Evolutionary conservation across 305 asterid species (phyloP).

Genomic region (Rubia balearica): DNA sequence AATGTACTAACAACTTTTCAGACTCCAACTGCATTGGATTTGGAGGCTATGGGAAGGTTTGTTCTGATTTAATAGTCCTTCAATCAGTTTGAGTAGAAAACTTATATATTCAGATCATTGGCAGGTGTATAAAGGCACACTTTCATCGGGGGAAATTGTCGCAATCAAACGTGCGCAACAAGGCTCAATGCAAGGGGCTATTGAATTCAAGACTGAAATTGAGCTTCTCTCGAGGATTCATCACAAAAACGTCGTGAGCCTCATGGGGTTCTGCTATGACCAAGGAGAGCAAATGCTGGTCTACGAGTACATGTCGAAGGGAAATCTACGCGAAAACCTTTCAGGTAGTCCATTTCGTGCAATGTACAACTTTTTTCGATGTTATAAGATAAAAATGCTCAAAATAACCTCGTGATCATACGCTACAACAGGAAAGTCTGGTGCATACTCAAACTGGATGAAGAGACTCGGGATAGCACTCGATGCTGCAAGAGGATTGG

Average conservation of each 20-base stretch:
- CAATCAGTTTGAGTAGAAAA: not conserved
- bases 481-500: conserved; percentile 79
- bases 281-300: conserved; percentile 92
- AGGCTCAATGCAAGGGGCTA: conserved; percentile 91
- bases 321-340: conserved; percentile 70
- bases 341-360: conserved; percentile 33
- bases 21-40: conserved; percentile 71
- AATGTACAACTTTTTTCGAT: not conserved
- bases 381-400: not conserved
- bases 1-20: conserved; percentile 61
- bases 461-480: conserved; percentile 55
- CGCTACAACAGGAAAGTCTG: conserved; percentile 44
- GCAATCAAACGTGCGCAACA: conserved; percentile 92
- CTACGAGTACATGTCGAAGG: conserved; percentile 75
- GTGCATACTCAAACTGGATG: conserved; percentile 54
- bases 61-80: not conserved
- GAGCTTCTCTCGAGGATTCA: conserved; percentile 92
- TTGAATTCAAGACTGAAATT: conserved; percentile 87
- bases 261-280: conserved; percentile 89
- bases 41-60: conserved; percentile 95
- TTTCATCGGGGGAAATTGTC: conserved; percentile 50
- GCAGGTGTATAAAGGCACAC: conserved; percentile 73
- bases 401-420: not conserved
- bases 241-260: conserved; percentile 84
- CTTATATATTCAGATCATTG: not conserved